Base-by-base conservation (phyloP, 2,329 filamentous ascomycete species). In the Pestalotiopsis sp. region DNA sequence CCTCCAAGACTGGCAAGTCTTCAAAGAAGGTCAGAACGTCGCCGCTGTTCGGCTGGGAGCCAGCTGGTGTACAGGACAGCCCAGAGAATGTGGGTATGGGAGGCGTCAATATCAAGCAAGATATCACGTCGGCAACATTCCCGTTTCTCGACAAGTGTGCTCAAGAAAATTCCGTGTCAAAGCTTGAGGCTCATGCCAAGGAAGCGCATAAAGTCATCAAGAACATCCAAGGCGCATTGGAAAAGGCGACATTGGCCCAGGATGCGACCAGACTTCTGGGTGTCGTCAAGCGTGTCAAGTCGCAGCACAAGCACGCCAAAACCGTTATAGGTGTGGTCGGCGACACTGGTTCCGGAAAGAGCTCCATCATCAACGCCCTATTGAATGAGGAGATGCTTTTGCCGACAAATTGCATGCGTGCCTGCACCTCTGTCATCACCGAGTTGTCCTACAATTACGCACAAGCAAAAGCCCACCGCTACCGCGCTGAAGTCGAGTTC, bases 381-480 rank as follows among this genome's bases (percentile, higher is more conserved):
- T 49, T 72, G 14, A 68, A 67, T 9, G 75, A 77, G 56, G 82
- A 83, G 45, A 57, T 27, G 63, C 71, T 82, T 5, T 69, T 81
- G 0, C 81, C 78, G 0, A 82, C 80, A 0, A 80, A 74, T 64
- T 88, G 88, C 63, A 27, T 77, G 17, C 72, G 76, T 9, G 75
- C 74, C 27, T 76, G 75, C 41, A 77, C 76, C 61, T 74, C 76
- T 1, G 74, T 72, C 25, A 72, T 73, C 3, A 76, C 72, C 5
- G 74, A 77, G 64, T 72, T 77, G 6, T 75, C 74, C 1, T 78
- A 72, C 64, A 78, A 78, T 52, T 58, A 76, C 59, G 76, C 75
- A 11, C 70, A 75, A 49, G 71, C 76, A 38, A 71, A 74, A 6
- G 38, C 52, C 5, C 68, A 74, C 52, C 71, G 71, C 9, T 78